A percentile compares a stretch with the other conserved stretches of the same genome.
Conservation (phyloP, 1,139 yeast genomes). For the Diutina pseudorugosa region DNA sequence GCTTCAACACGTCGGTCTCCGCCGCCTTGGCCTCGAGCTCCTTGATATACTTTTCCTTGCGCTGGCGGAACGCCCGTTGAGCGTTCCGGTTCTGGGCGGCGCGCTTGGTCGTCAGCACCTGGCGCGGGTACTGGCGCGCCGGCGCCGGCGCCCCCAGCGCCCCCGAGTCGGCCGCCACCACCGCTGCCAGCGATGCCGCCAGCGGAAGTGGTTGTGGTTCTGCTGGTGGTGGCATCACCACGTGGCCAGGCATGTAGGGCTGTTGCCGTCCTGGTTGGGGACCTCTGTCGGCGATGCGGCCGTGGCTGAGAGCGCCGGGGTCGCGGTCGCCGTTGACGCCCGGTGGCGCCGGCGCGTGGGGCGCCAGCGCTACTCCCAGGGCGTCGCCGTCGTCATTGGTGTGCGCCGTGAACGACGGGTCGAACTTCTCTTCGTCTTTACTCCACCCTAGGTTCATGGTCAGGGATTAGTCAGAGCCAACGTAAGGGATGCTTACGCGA, state of each 20-base stretch:
- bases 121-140: neutral
- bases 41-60: slow-evolving; percentile 67
- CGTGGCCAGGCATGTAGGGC: neutral
- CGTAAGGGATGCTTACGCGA: neutral
- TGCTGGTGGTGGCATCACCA: neutral
- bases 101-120: slow-evolving; percentile 39
- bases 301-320: neutral
- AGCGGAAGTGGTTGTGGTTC: neutral
- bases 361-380: neutral
- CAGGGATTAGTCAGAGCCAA: neutral
- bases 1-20: slow-evolving; percentile 46
- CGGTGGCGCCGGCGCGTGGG: neutral
- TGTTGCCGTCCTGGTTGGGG: neutral
- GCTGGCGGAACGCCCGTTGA: slow-evolving; percentile 74
- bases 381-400: neutral
- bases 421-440: slow-evolving; percentile 2
- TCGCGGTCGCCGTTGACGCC: neutral
- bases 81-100: slow-evolving; percentile 87
- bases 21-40: slow-evolving; percentile 63
- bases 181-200: neutral
- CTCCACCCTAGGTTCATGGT: neutral
- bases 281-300: neutral
- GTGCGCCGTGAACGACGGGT: neutral
- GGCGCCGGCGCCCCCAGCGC: neutral
- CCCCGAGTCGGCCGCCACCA: neutral